phyloP scores from a whole-genome alignment of 163 green algal genomes.

The Scenedesmus sp. region DNA sequence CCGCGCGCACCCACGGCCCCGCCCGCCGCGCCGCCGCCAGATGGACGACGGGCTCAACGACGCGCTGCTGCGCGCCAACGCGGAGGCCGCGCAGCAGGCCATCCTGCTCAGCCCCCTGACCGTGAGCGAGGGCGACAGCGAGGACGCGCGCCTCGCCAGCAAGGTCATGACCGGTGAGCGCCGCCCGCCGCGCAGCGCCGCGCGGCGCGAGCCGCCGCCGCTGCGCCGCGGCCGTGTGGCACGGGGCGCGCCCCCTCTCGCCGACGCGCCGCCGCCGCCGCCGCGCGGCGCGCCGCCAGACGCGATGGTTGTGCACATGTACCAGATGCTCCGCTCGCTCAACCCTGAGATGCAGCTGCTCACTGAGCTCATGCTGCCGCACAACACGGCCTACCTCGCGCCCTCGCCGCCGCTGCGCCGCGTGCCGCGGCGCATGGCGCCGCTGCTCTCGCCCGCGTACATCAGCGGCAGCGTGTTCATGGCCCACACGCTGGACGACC shows the following conservation, averaged over 20 bases:
- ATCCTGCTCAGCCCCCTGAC: conserved; percentile 24
- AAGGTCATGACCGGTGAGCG: conserved; percentile 31
- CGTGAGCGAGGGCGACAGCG: neutral
- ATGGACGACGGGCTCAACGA: conserved; percentile 30
- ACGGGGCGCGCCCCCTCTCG: neutral
- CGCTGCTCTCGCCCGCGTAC: conserved; percentile 28
- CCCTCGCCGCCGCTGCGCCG: conserved; percentile 1
- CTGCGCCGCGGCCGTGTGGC: neutral
- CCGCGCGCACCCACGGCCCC: too few species aligned
- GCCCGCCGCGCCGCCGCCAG: too few species aligned
- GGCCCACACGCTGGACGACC: conserved; percentile 18
- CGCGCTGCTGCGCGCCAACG: conserved; percentile 27
- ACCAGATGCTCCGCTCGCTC: conserved; percentile 29
- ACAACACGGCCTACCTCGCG: conserved; percentile 38
- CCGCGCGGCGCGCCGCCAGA: conserved; percentile 7
- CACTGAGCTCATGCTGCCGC: conserved; percentile 28
- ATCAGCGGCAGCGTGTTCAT: conserved; percentile 29
- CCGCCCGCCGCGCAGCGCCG: too few species aligned
- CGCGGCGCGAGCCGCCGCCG: too few species aligned
- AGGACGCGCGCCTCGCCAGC: conserved; percentile 10
- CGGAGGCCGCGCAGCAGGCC: conserved; percentile 22
- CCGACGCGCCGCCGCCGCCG: too few species aligned
- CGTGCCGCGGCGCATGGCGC: neutral
- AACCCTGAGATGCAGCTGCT: conserved; percentile 39
- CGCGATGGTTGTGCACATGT: conserved; percentile 29